Evolutionary conservation across 495 filamentous ascomycete species (phyloP).

Genomic region (Penicillium maclennaniae): DNA sequence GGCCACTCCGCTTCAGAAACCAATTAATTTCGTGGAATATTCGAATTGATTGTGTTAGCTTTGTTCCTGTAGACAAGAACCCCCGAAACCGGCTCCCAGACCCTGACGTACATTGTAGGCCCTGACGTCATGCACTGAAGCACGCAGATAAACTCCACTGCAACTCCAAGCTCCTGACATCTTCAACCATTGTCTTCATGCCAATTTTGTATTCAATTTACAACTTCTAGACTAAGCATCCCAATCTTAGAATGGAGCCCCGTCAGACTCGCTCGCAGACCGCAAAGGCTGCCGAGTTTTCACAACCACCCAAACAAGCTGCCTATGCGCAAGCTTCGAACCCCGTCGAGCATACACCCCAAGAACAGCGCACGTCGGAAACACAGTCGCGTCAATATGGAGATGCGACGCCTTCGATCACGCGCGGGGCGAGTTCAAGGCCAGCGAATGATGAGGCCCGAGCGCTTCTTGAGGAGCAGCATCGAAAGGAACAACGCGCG

Average conservation of each 20-base stretch:
- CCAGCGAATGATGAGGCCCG: slow-evolving; percentile 37
- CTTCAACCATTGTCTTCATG: background rate
- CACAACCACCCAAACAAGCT: slow-evolving; percentile 51
- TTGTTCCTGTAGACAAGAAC: background rate
- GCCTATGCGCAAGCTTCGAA: slow-evolving; percentile 49
- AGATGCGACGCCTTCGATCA: slow-evolving; percentile 34
- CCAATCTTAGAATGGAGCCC: slow-evolving; percentile 14
- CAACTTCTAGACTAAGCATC: background rate
- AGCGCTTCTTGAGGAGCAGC: slow-evolving; percentile 15
- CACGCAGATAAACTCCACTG: slow-evolving; percentile 4
- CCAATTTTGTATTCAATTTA: background rate
- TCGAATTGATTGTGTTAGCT: background rate
- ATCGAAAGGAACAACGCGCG: slow-evolving; percentile 7
- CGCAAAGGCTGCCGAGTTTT: slow-evolving; percentile 13
- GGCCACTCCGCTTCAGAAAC: background rate
- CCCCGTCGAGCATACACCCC: slow-evolving; percentile 44
- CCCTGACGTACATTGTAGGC: slow-evolving; percentile 15
- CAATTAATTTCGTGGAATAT: background rate
- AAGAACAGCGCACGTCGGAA: slow-evolving; percentile 42
- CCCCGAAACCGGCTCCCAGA: slow-evolving; percentile 4
- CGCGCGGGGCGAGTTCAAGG: slow-evolving; percentile 34
- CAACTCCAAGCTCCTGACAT: background rate
- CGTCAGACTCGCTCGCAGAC: background rate
- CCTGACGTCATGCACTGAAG: slow-evolving; percentile 19
- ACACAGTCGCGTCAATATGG: slow-evolving; percentile 25